These are phyloP conservation scores for Cryptococcus sp. DNA, from an alignment of 1,284 basidiomycete genomes.

Conservation along the genomic window DNA sequence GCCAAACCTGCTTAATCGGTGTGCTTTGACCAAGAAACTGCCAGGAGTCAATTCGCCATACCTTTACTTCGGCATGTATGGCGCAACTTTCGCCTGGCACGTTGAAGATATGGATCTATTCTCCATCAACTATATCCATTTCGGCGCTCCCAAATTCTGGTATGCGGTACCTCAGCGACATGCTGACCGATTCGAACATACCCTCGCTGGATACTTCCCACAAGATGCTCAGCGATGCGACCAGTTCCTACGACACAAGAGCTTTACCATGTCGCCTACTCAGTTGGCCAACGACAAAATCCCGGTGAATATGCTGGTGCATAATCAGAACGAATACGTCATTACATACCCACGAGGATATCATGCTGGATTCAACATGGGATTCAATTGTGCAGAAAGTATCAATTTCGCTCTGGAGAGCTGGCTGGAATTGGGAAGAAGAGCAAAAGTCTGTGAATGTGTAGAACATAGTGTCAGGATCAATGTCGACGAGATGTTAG, in stretches of 20 bases:
- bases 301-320: conserved; percentile 81
- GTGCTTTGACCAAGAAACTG: conserved; percentile 61
- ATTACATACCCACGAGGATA: conserved; percentile 93
- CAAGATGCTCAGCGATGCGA: conserved; percentile 76
- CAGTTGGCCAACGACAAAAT: conserved; percentile 75
- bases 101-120: conserved; percentile 96
- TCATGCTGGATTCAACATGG: conserved; percentile 95
- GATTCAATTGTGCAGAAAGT: conserved; percentile 95
- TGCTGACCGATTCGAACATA: conserved; percentile 69
- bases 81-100: conserved; percentile 98
- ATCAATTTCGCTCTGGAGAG: conserved; percentile 96
- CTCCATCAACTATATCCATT: conserved; percentile 99
- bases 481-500: conserved; percentile 78
- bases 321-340: conserved; percentile 88
- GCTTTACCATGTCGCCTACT: conserved; percentile 86
- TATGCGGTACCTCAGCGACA: conserved; percentile 88
- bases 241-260: conserved; percentile 95
- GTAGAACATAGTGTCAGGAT: conserved; percentile 83
- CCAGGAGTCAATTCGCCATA: conserved; percentile 98
- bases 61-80: conserved; percentile 99
- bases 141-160: conserved; percentile 94
- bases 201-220: conserved; percentile 83
- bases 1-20: conserved; percentile 76
- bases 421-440: conserved; percentile 85
- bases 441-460: conserved; percentile 77